Base-by-base conservation (phyloP, 768 basidiomycete genomes). In the Russula griseocarnosa region DNA sequence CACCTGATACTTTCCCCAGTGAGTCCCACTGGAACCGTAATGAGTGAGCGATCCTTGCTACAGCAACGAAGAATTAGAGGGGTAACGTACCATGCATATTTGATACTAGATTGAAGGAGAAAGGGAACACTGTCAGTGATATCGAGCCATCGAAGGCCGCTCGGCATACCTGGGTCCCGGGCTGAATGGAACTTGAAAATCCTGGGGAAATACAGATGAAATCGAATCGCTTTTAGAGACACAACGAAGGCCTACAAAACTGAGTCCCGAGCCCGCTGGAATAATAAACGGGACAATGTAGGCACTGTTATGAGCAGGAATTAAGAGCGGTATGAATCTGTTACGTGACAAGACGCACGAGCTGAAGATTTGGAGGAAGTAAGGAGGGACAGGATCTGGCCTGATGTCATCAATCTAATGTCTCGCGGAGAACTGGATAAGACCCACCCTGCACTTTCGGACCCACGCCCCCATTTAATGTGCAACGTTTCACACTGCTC, bases 291-390 rank as follows among this genome's bases (percentile, higher is more conserved):
- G 84, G 46, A 82, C 78, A 24, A 80, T 71, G 68, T 78, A 82
- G 22, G 78, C 71, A 38, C 84, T 85, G 51, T 55, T 47, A 6
- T 5, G 11, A 32, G 18, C 18, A 18, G 5, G 11, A 13, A 22
- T 47, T 20, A 36, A 44, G 36, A 11, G 58, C 11, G n/a, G 24
- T 44, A 28, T 11, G 28, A 10, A 20, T 22, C 30, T 26, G 9
- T 42, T 32, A 59, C 28, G 42, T 36, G 49, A 55, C 16, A 47
- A 22, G 9, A 75, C 83, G 71, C 61, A 85, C 85, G 84, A 85
- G 16, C 83, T 82, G 69, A 83, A 86, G 10, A 86, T 76, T 69
- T 84, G 82, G 5, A 86, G 79, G 69, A 73, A 82, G 71, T 85
- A 86, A 18, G 85, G 85, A 5, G 83, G 77, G 7, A 72, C 73